phyloP scores from a whole-genome alignment of 2,329 filamentous ascomycete genomes.

The Colletotrichum sp. region DNA sequence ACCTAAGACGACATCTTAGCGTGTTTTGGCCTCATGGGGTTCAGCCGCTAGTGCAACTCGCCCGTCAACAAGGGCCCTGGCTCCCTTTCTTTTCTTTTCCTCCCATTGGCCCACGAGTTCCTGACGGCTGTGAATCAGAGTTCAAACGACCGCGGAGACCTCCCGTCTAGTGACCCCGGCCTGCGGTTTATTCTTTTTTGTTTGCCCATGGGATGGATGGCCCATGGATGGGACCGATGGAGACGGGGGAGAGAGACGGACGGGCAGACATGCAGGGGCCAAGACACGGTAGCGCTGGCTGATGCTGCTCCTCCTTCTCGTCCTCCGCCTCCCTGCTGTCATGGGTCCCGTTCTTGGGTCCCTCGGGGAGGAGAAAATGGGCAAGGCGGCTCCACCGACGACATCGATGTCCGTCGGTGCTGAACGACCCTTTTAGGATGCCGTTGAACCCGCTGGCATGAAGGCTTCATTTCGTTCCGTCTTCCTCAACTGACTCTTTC shows the following conservation, averaged over 20 bases:
- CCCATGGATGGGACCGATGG: neutral
- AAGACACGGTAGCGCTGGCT: neutral
- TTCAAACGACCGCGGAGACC: constrained; percentile 8
- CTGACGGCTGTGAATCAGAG: constrained; percentile 2
- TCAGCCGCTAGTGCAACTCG: neutral
- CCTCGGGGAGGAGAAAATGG: neutral
- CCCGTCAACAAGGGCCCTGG: neutral
- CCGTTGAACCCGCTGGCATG: neutral
- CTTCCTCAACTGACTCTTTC: neutral
- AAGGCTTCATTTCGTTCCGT: neutral
- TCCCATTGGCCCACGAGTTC: neutral
- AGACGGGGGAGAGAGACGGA: neutral
- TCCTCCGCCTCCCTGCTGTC: neutral
- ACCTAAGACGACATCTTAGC: neutral
- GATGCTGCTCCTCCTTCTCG: neutral
- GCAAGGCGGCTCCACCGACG: neutral
- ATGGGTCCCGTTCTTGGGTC: neutral
- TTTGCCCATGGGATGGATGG: constrained; percentile 1
- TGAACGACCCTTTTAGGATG: neutral
- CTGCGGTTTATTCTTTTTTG: neutral
- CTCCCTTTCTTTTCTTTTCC: neutral
- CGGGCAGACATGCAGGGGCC: neutral
- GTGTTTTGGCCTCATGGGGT: constrained; percentile 15
- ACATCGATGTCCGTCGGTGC: neutral
- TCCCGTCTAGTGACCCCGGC: neutral